phyloP scores from a whole-genome alignment of 495 filamentous ascomycete species.

The Mytilinidion resinicola region DNA sequence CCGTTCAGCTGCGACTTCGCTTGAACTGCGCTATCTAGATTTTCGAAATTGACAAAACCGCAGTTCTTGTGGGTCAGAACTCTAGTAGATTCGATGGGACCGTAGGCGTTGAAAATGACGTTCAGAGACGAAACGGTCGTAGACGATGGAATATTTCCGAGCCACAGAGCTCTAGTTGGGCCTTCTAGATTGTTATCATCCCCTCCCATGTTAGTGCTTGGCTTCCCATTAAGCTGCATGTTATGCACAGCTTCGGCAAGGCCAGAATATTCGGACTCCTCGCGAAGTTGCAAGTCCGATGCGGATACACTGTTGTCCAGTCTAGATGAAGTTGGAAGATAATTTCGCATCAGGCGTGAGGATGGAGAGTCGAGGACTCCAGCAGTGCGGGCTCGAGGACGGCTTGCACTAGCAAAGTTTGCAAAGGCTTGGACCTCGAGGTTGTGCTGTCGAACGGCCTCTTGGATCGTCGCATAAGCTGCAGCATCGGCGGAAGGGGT shows the following conservation, averaged over 20 bases:
- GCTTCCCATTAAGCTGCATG: slow-evolving; percentile 61
- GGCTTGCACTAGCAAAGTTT: slow-evolving; percentile 68
- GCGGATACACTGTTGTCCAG: slow-evolving; percentile 80
- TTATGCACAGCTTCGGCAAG: slow-evolving; percentile 69
- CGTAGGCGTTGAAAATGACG: slow-evolving; percentile 86
- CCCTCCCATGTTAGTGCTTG: slow-evolving; percentile 26
- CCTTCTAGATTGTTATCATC: slow-evolving; percentile 81
- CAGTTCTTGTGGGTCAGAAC: slow-evolving; percentile 99
- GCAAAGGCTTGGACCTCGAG: slow-evolving; percentile 88
- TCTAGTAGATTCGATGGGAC: slow-evolving; percentile 82
- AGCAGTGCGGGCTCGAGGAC: slow-evolving; percentile 82
- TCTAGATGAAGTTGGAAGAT: slow-evolving; percentile 73
- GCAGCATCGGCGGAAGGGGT: slow-evolving; percentile 68
- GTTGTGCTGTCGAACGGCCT: slow-evolving; percentile 89
- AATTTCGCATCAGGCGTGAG: slow-evolving; percentile 64
- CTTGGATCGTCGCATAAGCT: slow-evolving; percentile 68
- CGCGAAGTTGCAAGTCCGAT: slow-evolving; percentile 65
- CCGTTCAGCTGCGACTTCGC: slow-evolving; percentile 84
- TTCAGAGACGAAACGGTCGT: slow-evolving; percentile 89
- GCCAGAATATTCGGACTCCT: slow-evolving; percentile 67
- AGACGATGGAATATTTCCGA: slow-evolving; percentile 95
- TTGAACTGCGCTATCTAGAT: slow-evolving; percentile 77
- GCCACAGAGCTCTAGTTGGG: slow-evolving; percentile 90
- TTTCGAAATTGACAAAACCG: slow-evolving; percentile 96
- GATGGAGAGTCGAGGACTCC: slow-evolving; percentile 83